Percentiles rank a stretch among this genome's conserved stretches.
phyloP scores from a whole-genome alignment of 441 rosid genomes.

The Lepidium campestre region DNA sequence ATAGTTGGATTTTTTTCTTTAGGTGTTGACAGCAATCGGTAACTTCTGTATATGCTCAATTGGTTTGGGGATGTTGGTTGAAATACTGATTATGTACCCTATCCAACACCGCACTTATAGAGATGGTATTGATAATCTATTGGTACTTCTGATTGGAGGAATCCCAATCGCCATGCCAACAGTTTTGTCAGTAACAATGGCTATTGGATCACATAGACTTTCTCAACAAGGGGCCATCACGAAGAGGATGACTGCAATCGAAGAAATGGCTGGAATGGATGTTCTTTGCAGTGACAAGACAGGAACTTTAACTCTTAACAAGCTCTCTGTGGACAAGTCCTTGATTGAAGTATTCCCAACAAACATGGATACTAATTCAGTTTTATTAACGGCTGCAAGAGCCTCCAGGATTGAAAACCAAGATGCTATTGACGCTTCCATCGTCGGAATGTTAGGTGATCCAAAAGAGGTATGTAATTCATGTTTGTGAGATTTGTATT shows the following conservation, averaged over 20 bases:
- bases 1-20: not conserved
- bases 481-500: not conserved
- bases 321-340: slow-evolving; percentile 76
- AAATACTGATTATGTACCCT: slow-evolving; percentile 70
- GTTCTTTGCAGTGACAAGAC: slow-evolving; percentile 95
- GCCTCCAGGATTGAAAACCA: slow-evolving; percentile 92
- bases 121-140: slow-evolving; percentile 83
- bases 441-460: slow-evolving; percentile 81
- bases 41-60: slow-evolving; percentile 97
- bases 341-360: slow-evolving; percentile 64
- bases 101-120: slow-evolving; percentile 71
- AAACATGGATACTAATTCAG: slow-evolving; percentile 39
- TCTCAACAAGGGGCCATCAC: slow-evolving; percentile 96
- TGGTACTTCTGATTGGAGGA: slow-evolving; percentile 93
- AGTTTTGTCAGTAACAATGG: slow-evolving; percentile 94
- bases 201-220: slow-evolving; percentile 87
- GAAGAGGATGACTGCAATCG: slow-evolving; percentile 95
- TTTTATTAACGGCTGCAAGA: slow-evolving; percentile 72
- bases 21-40: slow-evolving; percentile 91
- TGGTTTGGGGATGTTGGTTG: slow-evolving; percentile 68
- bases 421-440: slow-evolving; percentile 92
- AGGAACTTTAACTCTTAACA: slow-evolving; percentile 89
- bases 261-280: slow-evolving; percentile 98
- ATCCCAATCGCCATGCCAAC: slow-evolving; percentile 99
- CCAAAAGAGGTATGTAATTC: slow-evolving; percentile 54